Conservation (phyloP, 2,329 filamentous ascomycete species). For the Alternaria dauci region DNA sequence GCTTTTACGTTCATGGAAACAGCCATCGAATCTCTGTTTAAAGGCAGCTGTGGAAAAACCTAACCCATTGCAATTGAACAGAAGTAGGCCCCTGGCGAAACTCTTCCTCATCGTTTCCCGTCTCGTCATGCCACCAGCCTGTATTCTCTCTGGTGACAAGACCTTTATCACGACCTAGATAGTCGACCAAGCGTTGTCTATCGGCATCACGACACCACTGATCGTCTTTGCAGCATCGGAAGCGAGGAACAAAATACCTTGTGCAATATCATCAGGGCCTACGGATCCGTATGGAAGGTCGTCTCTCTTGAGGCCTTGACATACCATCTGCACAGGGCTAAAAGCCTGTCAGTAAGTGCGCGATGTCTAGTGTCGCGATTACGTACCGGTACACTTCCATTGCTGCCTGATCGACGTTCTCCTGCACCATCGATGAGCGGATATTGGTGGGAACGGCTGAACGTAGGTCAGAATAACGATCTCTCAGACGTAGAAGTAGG, state of each 20-base stretch:
- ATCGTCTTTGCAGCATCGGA: constrained; percentile 32
- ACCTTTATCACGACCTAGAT: constrained; percentile 6
- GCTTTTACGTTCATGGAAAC: too few species aligned
- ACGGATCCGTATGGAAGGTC: constrained; percentile 12
- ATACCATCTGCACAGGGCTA: background rate
- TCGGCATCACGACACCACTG: constrained; percentile 28
- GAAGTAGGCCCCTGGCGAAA: too few species aligned
- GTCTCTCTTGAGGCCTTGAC: background rate
- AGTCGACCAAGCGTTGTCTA: constrained; percentile 37
- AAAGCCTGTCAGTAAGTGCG: background rate
- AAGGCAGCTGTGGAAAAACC: too few species aligned
- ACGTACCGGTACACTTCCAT: constrained; percentile 20
- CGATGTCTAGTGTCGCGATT: background rate
- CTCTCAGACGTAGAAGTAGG: background rate
- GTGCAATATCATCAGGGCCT: constrained; percentile 24
- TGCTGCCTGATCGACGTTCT: constrained; percentile 19
- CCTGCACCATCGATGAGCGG: constrained; percentile 7
- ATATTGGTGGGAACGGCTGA: constrained; percentile 29
- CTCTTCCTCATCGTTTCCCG: background rate
- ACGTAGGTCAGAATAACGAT: constrained; percentile 2
- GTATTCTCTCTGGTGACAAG: background rate
- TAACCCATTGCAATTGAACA: too few species aligned
- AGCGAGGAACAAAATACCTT: constrained; percentile 30
- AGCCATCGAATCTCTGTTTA: too few species aligned
- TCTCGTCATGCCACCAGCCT: background rate